Percentiles rank a stretch among this genome's conserved stretches.
phyloP scores from a whole-genome alignment of 2,329 filamentous ascomycete species.

The Aspergillus hortae region DNA sequence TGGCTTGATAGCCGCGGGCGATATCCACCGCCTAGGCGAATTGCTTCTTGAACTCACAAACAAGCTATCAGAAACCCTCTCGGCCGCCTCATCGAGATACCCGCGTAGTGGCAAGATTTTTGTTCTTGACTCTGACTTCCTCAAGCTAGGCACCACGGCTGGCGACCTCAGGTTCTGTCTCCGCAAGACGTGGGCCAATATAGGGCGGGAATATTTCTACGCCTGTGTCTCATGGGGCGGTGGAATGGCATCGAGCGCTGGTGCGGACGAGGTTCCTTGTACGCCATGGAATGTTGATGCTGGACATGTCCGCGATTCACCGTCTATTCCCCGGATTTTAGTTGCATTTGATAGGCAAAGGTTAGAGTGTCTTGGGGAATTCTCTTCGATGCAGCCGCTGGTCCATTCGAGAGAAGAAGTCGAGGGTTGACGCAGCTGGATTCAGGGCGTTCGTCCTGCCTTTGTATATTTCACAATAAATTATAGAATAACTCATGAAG shows the following conservation, averaged over 20 bases:
- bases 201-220: conserved; percentile 28
- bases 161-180: conserved; percentile 21
- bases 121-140: conserved; percentile 27
- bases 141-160: conserved; percentile 11
- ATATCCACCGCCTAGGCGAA: conserved; percentile 10
- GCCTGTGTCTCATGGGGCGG: conserved; percentile 31
- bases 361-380: conserved; percentile 16
- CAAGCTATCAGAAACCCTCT: conserved; percentile 11
- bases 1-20: conserved; percentile 11
- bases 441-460: too few relatives aligned
- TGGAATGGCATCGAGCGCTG: neutral
- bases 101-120: conserved; percentile 28
- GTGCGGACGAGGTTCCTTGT: conserved; percentile 1
- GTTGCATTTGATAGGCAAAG: conserved; percentile 27
- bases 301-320: too few relatives aligned
- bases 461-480: too few relatives aligned
- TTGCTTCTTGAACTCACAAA: conserved; percentile 23
- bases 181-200: conserved; percentile 24
- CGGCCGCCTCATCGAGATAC: neutral
- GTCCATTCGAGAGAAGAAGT: conserved; percentile 1
- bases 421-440: too few relatives aligned
- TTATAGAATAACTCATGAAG: too few relatives aligned
- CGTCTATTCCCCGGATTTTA: conserved; percentile 9
- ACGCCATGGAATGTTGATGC: neutral
- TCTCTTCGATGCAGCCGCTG: conserved; percentile 10